Evolutionary conservation across 768 basidiomycete genomes (phyloP).

Genomic region (Boletus subparvulus): DNA sequence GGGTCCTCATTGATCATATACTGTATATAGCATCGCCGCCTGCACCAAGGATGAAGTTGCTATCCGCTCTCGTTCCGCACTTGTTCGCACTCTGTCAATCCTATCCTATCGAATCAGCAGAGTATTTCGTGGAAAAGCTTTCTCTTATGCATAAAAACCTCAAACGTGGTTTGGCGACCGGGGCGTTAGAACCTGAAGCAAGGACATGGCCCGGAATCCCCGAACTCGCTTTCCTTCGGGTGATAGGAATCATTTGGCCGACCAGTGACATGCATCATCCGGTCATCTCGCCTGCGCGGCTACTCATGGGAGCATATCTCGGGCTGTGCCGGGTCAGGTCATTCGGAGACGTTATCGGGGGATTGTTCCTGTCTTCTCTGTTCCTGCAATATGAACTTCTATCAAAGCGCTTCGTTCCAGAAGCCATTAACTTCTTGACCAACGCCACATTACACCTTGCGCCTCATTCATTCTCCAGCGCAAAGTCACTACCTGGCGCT

Average conservation of each 20-base stretch:
- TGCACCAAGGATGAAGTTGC: conserved; percentile 54
- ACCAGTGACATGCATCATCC: conserved; percentile 93
- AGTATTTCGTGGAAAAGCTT: conserved; percentile 79
- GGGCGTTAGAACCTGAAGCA: conserved; percentile 55
- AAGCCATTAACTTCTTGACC: conserved; percentile 79
- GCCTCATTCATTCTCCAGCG: conserved; percentile 53
- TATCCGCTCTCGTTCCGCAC: conserved; percentile 73
- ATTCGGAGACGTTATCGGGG: conserved; percentile 73
- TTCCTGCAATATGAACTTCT: conserved; percentile 80
- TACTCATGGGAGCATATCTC: conserved; percentile 91
- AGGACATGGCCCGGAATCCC: conserved; percentile 88
- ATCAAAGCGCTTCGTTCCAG: conserved; percentile 87
- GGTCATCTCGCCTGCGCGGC: conserved; percentile 80
- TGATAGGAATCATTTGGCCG: conserved; percentile 85
- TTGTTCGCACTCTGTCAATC: conserved; percentile 73
- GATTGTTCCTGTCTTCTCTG: conserved; percentile 85
- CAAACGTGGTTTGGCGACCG: conserved; percentile 72
- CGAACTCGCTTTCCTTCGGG: conserved; percentile 78
- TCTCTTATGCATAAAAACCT: conserved; percentile 93
- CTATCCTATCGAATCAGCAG: conserved; percentile 79
- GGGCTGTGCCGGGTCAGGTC: conserved; percentile 78
- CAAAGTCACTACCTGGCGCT: conserved; percentile 55
- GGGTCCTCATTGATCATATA: conserved; percentile 85
- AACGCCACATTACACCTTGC: conserved; percentile 72
- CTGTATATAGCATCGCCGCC: conserved; percentile 71